phyloP scores from a whole-genome alignment of 345 rosid genomes.

The Sisymbrium irio region DNA sequence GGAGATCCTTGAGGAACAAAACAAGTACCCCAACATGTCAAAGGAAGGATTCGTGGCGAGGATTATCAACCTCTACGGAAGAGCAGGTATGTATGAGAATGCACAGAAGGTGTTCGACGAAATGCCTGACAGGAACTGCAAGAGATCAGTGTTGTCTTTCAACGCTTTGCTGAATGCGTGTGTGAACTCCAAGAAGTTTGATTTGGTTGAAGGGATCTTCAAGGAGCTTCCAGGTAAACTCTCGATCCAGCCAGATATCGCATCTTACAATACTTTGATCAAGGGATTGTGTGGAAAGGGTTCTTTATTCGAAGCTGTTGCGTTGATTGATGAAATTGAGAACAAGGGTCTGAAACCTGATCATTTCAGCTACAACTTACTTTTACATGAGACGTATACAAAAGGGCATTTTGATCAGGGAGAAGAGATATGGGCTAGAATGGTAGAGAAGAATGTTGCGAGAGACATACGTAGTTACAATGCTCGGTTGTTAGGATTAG shows the following conservation, averaged over 20 bases:
- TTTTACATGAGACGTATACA: conserved; percentile 45
- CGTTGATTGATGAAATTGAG: conserved; percentile 57
- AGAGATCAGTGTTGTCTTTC: conserved; percentile 54
- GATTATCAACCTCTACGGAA: conserved; percentile 49
- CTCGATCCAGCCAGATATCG: conserved; percentile 47
- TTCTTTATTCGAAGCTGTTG: conserved; percentile 41
- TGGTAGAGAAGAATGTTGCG: conserved; percentile 43
- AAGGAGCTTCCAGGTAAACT: conserved; percentile 47
- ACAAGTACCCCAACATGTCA: conserved; percentile 51
- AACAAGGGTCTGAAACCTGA: conserved; percentile 47
- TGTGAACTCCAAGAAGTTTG: conserved; percentile 50
- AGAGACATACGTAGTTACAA: conserved; percentile 59
- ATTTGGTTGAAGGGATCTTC: conserved; percentile 40
- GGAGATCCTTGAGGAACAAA: conserved; percentile 70
- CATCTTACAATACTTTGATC: conserved; percentile 54
- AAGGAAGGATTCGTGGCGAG: conserved; percentile 58
- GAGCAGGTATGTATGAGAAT: conserved; percentile 56
- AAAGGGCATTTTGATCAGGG: conserved; percentile 49
- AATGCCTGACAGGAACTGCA: conserved; percentile 55
- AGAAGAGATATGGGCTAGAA: conserved; percentile 56
- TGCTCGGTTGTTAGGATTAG: conserved; percentile 53
- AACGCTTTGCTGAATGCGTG: conserved; percentile 62
- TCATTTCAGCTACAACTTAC: conserved; percentile 55
- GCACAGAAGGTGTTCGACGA: conserved; percentile 76
- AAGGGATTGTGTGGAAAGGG: conserved; percentile 60